phyloP scores from a whole-genome alignment of 768 basidiomycete species.

The Mycena haematopus region DNA sequence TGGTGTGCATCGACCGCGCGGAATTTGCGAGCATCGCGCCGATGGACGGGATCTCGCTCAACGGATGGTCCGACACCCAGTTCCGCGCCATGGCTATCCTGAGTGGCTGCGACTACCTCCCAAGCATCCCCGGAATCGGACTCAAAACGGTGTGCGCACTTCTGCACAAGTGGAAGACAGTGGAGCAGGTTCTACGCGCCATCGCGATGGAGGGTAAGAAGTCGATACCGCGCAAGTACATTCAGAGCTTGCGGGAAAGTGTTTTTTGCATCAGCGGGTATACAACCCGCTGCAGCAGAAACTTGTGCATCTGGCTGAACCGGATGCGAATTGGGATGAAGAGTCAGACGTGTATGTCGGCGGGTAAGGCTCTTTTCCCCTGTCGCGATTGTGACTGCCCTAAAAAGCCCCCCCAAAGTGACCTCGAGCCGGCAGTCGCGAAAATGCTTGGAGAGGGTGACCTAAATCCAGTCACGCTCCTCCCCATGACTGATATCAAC shows the following conservation, averaged over 20 bases:
- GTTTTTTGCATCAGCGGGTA: constrained; percentile 92
- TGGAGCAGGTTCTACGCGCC: constrained; percentile 80
- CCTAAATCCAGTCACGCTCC: constrained; percentile 69
- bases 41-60: constrained; percentile 69
- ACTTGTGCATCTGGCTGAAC: constrained; percentile 74
- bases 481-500: constrained; percentile 82
- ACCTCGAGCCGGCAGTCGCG: constrained; percentile 69
- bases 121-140: constrained; percentile 90
- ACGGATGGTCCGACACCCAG: constrained; percentile 88
- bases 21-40: constrained; percentile 69
- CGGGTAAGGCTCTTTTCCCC: constrained; percentile 48
- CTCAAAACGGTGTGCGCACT: constrained; percentile 90
- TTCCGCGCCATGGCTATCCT: constrained; percentile 94
- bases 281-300: constrained; percentile 74
- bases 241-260: constrained; percentile 82
- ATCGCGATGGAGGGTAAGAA: constrained; percentile 86
- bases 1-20: constrained; percentile 64
- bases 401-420: constrained; percentile 45
- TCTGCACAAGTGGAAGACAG: constrained; percentile 83
- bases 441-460: constrained; percentile 71
- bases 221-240: constrained; percentile 77
- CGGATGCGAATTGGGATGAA: constrained; percentile 62
- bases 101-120: constrained; percentile 91
- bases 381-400: background rate
- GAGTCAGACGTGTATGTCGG: constrained; percentile 78